phyloP scores from a whole-genome alignment of 768 basidiomycete species.

The Termitomyces sp. region DNA sequence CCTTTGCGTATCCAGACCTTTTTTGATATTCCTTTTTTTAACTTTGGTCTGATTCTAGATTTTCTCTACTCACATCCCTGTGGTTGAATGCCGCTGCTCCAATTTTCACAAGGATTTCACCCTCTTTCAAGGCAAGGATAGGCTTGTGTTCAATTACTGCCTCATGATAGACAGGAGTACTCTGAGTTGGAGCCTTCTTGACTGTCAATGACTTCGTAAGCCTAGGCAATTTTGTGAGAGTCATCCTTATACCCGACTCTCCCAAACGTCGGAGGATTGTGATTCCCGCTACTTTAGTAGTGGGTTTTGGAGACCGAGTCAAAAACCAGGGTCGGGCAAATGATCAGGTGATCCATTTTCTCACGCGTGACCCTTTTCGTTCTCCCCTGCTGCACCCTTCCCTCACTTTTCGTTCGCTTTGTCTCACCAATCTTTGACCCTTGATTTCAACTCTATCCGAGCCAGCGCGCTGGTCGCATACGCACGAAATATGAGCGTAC shows the following conservation, averaged over 20 bases:
- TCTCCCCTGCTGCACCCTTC: too few species aligned
- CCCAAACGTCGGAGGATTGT: not conserved
- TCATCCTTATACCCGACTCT: not conserved
- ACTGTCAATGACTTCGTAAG: constrained; percentile 45
- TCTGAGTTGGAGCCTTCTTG: constrained; percentile 30
- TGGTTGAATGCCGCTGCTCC: constrained; percentile 74
- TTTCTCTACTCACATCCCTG: constrained; percentile 45
- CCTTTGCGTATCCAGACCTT: constrained; percentile 75
- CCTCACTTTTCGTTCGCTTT: too few species aligned
- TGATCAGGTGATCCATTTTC: too few species aligned
- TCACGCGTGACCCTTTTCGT: too few species aligned
- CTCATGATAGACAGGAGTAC: constrained; percentile 48
- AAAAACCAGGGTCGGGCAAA: too few species aligned
- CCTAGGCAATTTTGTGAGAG: constrained; percentile 24
- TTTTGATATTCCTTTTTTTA: constrained; percentile 2
- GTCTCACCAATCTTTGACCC: too few species aligned
- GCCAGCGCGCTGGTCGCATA: too few species aligned
- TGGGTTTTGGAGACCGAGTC: too few species aligned
- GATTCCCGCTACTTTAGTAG: too few species aligned
- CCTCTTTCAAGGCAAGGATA: constrained; percentile 44
- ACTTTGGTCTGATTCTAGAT: not conserved
- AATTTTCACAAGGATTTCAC: constrained; percentile 63
- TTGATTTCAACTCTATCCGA: too few species aligned
- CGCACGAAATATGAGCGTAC: too few species aligned
- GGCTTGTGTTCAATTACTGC: constrained; percentile 44